Percentiles rank a stretch among this genome's conserved stretches.
These are phyloP conservation scores for Echinosophora koreensis DNA, from an alignment of 306 rosid species.

Conservation along the genomic window DNA sequence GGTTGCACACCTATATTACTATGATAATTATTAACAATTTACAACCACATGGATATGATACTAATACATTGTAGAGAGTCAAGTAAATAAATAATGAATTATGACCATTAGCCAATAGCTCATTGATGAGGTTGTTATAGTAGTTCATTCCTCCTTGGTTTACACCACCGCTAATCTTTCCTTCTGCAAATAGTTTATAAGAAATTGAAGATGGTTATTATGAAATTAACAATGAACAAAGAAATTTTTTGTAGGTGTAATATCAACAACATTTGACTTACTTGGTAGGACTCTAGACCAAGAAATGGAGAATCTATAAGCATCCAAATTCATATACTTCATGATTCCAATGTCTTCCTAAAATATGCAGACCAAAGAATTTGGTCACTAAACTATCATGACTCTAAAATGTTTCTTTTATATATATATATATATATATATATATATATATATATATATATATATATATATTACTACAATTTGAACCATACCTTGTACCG, in stretches of 20 bases:
- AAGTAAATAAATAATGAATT: background rate
- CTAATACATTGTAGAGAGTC: background rate
- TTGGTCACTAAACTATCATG: conserved; percentile 3
- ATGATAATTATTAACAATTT: conserved; percentile 9
- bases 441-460: background rate
- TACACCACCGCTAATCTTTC: conserved; percentile 67
- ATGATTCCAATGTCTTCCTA: conserved; percentile 61
- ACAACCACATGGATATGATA: conserved; percentile 4
- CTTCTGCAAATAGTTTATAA: conserved; percentile 52
- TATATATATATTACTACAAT: background rate
- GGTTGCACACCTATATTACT: conserved; percentile 49
- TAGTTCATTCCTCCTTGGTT: conserved; percentile 61
- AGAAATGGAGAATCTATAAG: conserved; percentile 23
- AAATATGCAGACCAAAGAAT: background rate
- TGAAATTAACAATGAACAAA: background rate
- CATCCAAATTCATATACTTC: conserved; percentile 57
- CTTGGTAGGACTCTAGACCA: conserved; percentile 54
- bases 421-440: background rate
- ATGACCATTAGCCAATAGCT: conserved; percentile 62
- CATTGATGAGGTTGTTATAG: conserved; percentile 66
- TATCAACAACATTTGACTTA: conserved; percentile 34
- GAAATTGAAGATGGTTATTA: conserved; percentile 4
- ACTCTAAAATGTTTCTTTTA: background rate
- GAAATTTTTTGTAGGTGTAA: background rate
- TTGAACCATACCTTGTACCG: conserved; percentile 54